These are phyloP conservation scores for Fusarium austroafricanum DNA, from an alignment of 2,329 filamentous ascomycete genomes.

Conservation along the genomic window DNA sequence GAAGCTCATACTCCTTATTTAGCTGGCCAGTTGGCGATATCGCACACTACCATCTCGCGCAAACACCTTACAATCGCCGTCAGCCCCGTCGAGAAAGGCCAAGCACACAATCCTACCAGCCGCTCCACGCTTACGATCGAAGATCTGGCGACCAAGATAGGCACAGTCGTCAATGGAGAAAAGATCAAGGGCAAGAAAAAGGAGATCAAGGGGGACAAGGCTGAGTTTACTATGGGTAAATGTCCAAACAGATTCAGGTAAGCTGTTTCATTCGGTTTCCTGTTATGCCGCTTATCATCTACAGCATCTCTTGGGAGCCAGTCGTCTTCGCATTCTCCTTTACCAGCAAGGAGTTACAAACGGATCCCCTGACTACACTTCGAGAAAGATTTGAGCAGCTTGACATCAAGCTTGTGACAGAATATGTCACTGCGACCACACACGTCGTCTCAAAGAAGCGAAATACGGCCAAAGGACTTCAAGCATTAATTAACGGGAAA, in stretches of 20 bases:
- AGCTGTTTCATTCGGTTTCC: conserved; percentile 3
- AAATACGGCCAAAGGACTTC: conserved; percentile 88
- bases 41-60: conserved; percentile 85
- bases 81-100: conserved; percentile 70
- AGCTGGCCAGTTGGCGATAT: conserved; percentile 77
- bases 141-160: conserved; percentile 86
- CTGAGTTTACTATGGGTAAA: conserved; percentile 77
- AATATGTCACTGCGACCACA: conserved; percentile 80
- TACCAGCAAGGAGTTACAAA: conserved; percentile 75
- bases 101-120: conserved; percentile 72
- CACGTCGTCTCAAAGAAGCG: conserved; percentile 91
- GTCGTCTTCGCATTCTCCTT: conserved; percentile 86
- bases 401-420: conserved; percentile 86
- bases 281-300: conserved; percentile 20
- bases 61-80: conserved; percentile 87
- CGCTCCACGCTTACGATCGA: conserved; percentile 79
- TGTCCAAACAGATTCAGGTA: conserved; percentile 73
- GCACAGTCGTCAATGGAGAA: conserved; percentile 80
- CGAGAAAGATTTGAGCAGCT: conserved; percentile 78
- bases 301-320: conserved; percentile 81
- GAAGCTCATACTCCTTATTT: conserved; percentile 10
- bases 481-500: conserved; percentile 84
- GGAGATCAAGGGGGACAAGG: conserved; percentile 61
- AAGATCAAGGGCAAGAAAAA: conserved; percentile 73
- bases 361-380: conserved; percentile 71